A percentile compares a stretch with the other conserved stretches of the same genome.
Conservation (phyloP, 192 early-diverging fungal genomes). For the Backusella mclennaniae region DNA sequence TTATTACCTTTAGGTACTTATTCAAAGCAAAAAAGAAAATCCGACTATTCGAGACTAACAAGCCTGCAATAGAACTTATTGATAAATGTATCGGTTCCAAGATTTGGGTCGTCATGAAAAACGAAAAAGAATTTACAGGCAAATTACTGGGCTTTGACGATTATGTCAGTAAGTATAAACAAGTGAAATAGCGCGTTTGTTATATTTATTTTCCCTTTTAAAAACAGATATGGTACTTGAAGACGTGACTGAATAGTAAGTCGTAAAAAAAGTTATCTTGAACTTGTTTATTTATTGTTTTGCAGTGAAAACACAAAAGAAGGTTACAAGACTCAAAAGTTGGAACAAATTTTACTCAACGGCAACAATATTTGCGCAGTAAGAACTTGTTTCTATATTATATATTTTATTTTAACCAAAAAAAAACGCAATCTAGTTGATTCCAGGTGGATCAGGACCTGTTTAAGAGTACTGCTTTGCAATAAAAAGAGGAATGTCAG, state of each 20-base stretch:
- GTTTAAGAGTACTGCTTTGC: not conserved
- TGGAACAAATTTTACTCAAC: slow-evolving; percentile 92
- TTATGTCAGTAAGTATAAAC: slow-evolving; percentile 72
- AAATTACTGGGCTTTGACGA: slow-evolving; percentile 98
- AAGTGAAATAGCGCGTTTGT: not conserved
- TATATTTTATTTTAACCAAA: not conserved
- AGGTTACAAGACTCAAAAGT: slow-evolving; percentile 69
- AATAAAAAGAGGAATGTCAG: not conserved
- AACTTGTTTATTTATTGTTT: not conserved
- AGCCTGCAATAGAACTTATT: slow-evolving; percentile 74
- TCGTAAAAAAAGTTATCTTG: slow-evolving; percentile 11
- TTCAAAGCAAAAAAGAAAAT: not conserved
- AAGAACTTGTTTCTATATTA: not conserved
- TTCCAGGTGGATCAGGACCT: slow-evolving; percentile 57
- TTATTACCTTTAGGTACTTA: slow-evolving; percentile 33
- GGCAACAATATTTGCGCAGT: slow-evolving; percentile 98
- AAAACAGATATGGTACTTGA: slow-evolving; percentile 90
- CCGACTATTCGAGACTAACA: too few relatives aligned
- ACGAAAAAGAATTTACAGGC: slow-evolving; percentile 95
- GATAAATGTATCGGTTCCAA: slow-evolving; percentile 97
- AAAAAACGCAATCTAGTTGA: slow-evolving; percentile 36
- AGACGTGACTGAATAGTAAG: slow-evolving; percentile 93
- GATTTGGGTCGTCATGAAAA: slow-evolving; percentile 98
- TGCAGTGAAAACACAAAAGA: slow-evolving; percentile 76
- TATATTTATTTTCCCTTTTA: not conserved